phyloP scores from a whole-genome alignment of 108 stramenopile species.

The Nitzschia putrida region DNA sequence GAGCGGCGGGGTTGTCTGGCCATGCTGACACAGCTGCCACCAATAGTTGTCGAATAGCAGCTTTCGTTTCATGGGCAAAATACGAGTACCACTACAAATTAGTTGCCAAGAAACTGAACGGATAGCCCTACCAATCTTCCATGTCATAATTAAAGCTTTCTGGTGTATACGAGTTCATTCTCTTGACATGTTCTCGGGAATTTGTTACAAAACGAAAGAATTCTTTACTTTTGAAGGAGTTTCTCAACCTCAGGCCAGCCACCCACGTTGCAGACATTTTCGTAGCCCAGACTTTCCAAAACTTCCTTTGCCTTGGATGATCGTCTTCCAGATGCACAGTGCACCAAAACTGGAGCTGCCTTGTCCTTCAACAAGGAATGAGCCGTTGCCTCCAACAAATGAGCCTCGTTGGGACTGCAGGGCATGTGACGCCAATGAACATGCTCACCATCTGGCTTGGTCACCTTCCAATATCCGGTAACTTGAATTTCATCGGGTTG shows the following conservation, averaged over 20 bases:
- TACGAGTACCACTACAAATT: too few species aligned
- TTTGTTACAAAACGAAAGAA: too few species aligned
- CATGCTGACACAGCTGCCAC: too few species aligned
- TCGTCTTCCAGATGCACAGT: background rate
- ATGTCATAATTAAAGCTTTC: too few species aligned
- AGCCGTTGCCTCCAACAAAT: background rate
- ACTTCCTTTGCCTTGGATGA: background rate
- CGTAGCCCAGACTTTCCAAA: background rate
- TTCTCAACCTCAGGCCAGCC: conserved; percentile 1
- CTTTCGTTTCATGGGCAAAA: too few species aligned
- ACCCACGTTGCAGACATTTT: background rate
- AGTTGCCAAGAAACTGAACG: too few species aligned
- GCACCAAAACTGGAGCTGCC: background rate
- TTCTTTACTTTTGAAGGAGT: background rate
- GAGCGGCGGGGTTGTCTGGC: too few species aligned
- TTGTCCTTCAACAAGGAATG: background rate
- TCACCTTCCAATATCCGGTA: background rate
- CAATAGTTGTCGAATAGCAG: too few species aligned
- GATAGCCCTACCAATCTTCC: too few species aligned
- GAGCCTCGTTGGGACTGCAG: background rate
- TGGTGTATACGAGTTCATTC: too few species aligned
- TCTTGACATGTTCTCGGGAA: too few species aligned
- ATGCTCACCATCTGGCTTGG: background rate
- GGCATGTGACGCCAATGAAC: background rate
- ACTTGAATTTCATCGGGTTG: background rate